phyloP scores from a whole-genome alignment of 805 yeast genomes.

The Pichia nakasei region DNA sequence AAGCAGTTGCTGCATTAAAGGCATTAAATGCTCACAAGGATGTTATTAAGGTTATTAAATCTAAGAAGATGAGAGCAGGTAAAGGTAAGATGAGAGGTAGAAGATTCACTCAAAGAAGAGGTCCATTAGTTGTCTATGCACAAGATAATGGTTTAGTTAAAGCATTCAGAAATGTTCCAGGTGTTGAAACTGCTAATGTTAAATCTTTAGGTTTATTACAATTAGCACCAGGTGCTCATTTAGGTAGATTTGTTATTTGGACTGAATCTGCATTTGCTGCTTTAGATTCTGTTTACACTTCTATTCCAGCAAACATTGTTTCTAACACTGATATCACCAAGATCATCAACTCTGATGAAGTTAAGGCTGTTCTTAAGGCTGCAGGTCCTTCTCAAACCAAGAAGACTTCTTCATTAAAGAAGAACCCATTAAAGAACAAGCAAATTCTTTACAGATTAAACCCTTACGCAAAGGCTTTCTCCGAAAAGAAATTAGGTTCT shows the following conservation, averaged over 20 bases:
- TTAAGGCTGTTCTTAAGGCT: slow-evolving; percentile 94
- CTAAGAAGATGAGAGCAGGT: slow-evolving; percentile 99
- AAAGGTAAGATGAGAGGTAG: slow-evolving; percentile 99
- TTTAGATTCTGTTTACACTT: slow-evolving; percentile 95
- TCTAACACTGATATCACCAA: slow-evolving; percentile 94
- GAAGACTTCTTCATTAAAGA: slow-evolving; percentile 94
- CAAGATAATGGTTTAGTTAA: slow-evolving; percentile 95
- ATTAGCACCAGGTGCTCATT: slow-evolving; percentile 99
- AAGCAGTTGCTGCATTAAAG: slow-evolving; percentile 95
- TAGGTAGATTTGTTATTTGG: slow-evolving; percentile 99
- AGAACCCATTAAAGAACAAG: slow-evolving; percentile 99
- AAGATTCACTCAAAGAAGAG: slow-evolving; percentile 99
- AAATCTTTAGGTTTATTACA: slow-evolving; percentile 89
- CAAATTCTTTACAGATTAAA: slow-evolving; percentile 95
- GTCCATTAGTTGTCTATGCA: slow-evolving; percentile 97
- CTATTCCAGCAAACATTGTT: slow-evolving; percentile 91
- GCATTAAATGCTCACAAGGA: slow-evolving; percentile 99
- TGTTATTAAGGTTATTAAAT: slow-evolving; percentile 94
- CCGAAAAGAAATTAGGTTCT: slow-evolving; percentile 86
- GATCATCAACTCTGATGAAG: slow-evolving; percentile 97
- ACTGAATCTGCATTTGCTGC: slow-evolving; percentile 97
- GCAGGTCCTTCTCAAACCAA: slow-evolving; percentile 91
- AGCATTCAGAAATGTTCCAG: slow-evolving; percentile 99
- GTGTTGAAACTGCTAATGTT: slow-evolving; percentile 96
- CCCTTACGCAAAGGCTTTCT: slow-evolving; percentile 98